Percentiles rank a stretch among this genome's conserved stretches.
Evolutionary conservation across 306 rosid genomes (phyloP).

Genomic region (Morella rubra): DNA sequence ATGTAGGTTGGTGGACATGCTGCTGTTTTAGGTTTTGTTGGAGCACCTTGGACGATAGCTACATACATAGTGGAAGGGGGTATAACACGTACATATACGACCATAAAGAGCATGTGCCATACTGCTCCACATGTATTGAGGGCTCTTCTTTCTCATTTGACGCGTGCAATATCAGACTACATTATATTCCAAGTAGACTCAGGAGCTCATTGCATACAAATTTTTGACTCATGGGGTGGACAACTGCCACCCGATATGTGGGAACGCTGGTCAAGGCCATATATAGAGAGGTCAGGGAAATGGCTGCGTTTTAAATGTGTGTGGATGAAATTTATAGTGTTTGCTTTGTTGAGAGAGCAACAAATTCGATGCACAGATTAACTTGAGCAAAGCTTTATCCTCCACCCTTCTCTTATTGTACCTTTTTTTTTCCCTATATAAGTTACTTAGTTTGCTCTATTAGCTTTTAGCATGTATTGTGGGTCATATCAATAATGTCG

Average conservation of each 20-base stretch:
- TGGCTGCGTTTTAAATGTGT: neutral
- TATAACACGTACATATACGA: slow-evolving; percentile 80
- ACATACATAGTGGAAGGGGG: slow-evolving; percentile 98
- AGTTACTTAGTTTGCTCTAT: neutral
- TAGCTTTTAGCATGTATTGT: neutral
- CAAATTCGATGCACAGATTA: neutral
- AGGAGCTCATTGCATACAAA: slow-evolving; percentile 97
- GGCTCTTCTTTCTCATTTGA: slow-evolving; percentile 82
- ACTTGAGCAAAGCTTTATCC: neutral
- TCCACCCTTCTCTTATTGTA: neutral
- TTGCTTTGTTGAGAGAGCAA: slow-evolving; percentile 17
- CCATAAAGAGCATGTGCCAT: slow-evolving; percentile 94
- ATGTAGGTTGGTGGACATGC: slow-evolving; percentile 75
- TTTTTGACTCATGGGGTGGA: slow-evolving; percentile 99
- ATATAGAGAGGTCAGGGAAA: slow-evolving; percentile 68
- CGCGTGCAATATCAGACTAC: slow-evolving; percentile 83
- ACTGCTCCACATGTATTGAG: slow-evolving; percentile 81
- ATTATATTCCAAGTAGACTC: slow-evolving; percentile 81
- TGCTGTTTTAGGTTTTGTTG: slow-evolving; percentile 97
- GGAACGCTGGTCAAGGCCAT: slow-evolving; percentile 97
- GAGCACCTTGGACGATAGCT: slow-evolving; percentile 99
- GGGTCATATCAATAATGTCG: neutral
- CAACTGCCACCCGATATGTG: slow-evolving; percentile 92
- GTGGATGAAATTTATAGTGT: neutral
- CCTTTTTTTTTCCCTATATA: neutral